A percentile compares a stretch with the other conserved stretches of the same genome.
These are phyloP conservation scores for Phlyctochytrium planicorne DNA, from an alignment of 192 early-diverging fungal genomes.

Conservation along the genomic window DNA sequence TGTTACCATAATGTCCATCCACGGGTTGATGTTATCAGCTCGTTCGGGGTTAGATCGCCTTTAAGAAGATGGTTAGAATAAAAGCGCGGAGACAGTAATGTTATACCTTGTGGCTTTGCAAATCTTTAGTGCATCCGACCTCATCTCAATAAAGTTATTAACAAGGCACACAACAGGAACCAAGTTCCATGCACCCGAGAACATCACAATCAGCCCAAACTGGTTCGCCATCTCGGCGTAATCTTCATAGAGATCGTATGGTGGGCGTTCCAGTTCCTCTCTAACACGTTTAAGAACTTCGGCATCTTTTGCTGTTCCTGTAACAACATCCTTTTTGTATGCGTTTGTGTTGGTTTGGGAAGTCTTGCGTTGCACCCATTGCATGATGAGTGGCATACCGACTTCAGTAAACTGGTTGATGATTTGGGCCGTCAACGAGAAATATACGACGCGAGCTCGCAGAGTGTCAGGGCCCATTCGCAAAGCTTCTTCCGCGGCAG, in stretches of 20 bases:
- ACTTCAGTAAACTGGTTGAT: conserved; percentile 74
- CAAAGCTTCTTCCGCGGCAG: conserved; percentile 10
- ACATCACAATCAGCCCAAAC: conserved; percentile 86
- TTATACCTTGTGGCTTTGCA: conserved; percentile 46
- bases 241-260: conserved; percentile 83
- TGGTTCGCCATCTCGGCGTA: conserved; percentile 93
- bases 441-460: conserved; percentile 65
- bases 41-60: conserved; percentile 71
- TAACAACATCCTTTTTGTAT: too few species aligned
- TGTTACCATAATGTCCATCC: conserved; percentile 62
- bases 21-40: conserved; percentile 76
- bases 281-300: conserved; percentile 49
- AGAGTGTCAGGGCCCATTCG: conserved; percentile 59
- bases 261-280: conserved; percentile 63
- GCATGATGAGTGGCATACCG: conserved; percentile 63
- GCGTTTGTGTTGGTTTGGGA: conserved; percentile 29
- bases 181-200: conserved; percentile 83
- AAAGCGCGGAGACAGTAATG: background rate
- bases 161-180: conserved; percentile 76
- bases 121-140: conserved; percentile 90
- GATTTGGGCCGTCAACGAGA: conserved; percentile 82
- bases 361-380: background rate
- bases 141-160: conserved; percentile 91
- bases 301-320: conserved; percentile 34
- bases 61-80: conserved; percentile 23